Percentiles rank a stretch among this genome's conserved stretches.
Evolutionary conservation across 129 eudicot genomes (phyloP).

Genomic region (Centaurea solstitialis): DNA sequence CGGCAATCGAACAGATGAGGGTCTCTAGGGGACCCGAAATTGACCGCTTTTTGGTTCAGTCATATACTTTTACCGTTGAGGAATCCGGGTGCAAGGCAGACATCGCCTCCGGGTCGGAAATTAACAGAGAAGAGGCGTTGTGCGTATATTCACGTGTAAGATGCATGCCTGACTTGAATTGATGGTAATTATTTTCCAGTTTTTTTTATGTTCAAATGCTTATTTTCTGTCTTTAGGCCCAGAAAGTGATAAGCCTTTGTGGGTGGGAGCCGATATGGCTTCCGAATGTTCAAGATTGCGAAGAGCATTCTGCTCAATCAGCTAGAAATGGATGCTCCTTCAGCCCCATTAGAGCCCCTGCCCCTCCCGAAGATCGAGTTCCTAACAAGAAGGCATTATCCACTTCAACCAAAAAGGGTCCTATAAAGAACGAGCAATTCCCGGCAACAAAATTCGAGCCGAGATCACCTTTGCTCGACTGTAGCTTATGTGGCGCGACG

Average conservation of each 20-base stretch:
- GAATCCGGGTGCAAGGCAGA: slow-evolving; percentile 69
- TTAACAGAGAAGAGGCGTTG: slow-evolving; percentile 51
- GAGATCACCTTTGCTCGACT: slow-evolving; percentile 83
- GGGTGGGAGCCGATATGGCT: slow-evolving; percentile 98
- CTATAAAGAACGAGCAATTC: slow-evolving; percentile 33
- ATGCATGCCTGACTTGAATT: background rate
- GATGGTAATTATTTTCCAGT: background rate
- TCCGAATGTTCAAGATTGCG: slow-evolving; percentile 82
- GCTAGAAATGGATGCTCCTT: slow-evolving; percentile 74
- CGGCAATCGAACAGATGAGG: slow-evolving; percentile 76
- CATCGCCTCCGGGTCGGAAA: slow-evolving; percentile 46
- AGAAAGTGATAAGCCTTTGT: slow-evolving; percentile 86
- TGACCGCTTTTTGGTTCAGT: slow-evolving; percentile 70
- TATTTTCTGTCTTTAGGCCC: slow-evolving; percentile 50
- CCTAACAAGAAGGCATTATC: slow-evolving; percentile 69
- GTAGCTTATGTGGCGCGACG: slow-evolving; percentile 94
- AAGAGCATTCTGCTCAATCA: slow-evolving; percentile 95
- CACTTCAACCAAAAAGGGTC: slow-evolving; percentile 51
- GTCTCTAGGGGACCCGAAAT: slow-evolving; percentile 69
- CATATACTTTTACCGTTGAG: slow-evolving; percentile 37
- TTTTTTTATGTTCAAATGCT: slow-evolving; percentile 1
- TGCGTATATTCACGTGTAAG: slow-evolving; percentile 76
- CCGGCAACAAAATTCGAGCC: slow-evolving; percentile 56
- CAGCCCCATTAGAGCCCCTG: slow-evolving; percentile 50
- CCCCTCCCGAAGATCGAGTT: slow-evolving; percentile 42